Conservation (phyloP, 345 rosid species). For the Excoecaria agallocha region DNA sequence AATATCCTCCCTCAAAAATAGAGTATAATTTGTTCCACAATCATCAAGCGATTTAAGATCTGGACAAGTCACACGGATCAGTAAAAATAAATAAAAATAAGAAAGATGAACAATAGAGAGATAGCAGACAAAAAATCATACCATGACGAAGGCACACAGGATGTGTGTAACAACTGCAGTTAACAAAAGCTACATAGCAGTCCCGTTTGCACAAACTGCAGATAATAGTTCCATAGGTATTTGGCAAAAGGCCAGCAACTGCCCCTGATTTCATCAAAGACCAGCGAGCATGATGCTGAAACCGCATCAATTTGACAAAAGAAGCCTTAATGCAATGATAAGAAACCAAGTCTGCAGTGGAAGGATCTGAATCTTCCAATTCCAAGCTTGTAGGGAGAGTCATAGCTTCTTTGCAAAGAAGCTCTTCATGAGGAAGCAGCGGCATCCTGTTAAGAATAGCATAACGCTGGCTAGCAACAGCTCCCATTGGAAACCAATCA, state of each 20-base stretch:
- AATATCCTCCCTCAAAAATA: constrained; percentile 75
- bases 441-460: constrained; percentile 88
- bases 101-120: not conserved
- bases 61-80: constrained; percentile 31
- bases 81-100: not conserved
- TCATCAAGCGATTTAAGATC: constrained; percentile 61
- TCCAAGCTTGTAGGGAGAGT: constrained; percentile 48
- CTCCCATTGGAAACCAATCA: constrained; percentile 96
- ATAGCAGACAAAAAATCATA: constrained; percentile 26
- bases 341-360: constrained; percentile 54
- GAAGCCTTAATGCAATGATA: constrained; percentile 55
- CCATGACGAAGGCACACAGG: constrained; percentile 87
- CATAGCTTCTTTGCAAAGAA: constrained; percentile 96
- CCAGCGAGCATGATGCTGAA: constrained; percentile 85
- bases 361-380: constrained; percentile 55
- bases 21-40: constrained; percentile 60
- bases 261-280: constrained; percentile 59
- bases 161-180: constrained; percentile 65
- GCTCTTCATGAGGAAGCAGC: constrained; percentile 95
- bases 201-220: constrained; percentile 93
- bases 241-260: constrained; percentile 50
- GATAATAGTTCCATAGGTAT: constrained; percentile 58
- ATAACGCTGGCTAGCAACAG: constrained; percentile 89
- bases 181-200: constrained; percentile 78
- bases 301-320: constrained; percentile 76